These are phyloP conservation scores for Cutaneotrichosporon mucoides DNA, from an alignment of 1,284 basidiomycete genomes.

Conservation along the genomic window DNA sequence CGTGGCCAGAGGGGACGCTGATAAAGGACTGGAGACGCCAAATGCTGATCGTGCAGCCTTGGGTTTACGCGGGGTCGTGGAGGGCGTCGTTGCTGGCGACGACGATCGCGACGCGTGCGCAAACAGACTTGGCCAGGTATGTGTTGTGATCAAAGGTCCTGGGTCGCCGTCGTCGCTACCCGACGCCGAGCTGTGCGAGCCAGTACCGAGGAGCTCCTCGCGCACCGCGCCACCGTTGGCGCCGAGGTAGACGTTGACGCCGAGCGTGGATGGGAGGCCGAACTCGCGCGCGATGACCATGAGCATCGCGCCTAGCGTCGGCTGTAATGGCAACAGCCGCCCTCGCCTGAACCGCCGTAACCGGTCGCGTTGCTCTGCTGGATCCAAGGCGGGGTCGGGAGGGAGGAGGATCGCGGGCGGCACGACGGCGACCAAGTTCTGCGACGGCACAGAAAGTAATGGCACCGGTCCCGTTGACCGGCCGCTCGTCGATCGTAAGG, in stretches of 20 bases:
- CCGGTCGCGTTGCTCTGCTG: constrained; percentile 19
- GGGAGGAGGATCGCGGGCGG: constrained; percentile 35
- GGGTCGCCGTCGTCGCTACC: constrained; percentile 22
- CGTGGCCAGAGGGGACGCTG: constrained; percentile 22
- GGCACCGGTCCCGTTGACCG: not conserved
- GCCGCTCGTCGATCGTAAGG: no score
- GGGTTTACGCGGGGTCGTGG: constrained; percentile 6
- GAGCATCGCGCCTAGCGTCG: constrained; percentile 45
- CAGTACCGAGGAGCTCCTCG: not conserved
- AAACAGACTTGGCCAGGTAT: constrained; percentile 40
- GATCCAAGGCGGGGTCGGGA: constrained; percentile 4
- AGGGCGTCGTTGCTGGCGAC: constrained; percentile 3
- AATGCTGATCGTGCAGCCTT: constrained; percentile 1
- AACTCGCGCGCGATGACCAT: constrained; percentile 45
- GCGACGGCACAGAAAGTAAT: not conserved
- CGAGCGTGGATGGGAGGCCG: constrained; percentile 40
- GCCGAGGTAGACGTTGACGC: constrained; percentile 42
- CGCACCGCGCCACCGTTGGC: not conserved
- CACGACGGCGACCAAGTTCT: constrained; percentile 38
- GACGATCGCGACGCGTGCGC: constrained; percentile 7
- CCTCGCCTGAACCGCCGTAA: constrained; percentile 38
- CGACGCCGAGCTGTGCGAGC: not conserved
- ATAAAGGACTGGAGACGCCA: constrained; percentile 8
- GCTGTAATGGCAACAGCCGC: constrained; percentile 40
- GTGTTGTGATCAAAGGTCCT: constrained; percentile 35